Evolutionary conservation across 2,329 filamentous ascomycete genomes (phyloP), one percentile per base, ranked within the genome.

Genomic region (Cryphonectria japonica): DNA sequence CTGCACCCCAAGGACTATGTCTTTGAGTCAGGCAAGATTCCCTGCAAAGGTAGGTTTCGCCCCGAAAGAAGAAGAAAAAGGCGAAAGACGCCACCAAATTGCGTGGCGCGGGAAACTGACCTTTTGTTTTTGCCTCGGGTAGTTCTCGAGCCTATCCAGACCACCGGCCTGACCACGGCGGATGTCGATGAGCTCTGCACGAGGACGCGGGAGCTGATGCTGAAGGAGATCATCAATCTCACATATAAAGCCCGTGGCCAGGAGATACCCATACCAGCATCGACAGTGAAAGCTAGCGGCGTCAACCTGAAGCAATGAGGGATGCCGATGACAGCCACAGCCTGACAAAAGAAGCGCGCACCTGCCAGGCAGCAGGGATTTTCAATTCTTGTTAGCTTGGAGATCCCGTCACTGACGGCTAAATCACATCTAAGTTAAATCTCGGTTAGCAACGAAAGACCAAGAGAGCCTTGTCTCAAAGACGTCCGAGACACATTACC

Each of bases 111-210:
- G 13, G 54, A 13, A 57, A 6, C 65, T 68, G 32, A 65, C 19
- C 3, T 61, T 46, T 50, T 50, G 8, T 7, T 50, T 50, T 9
- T 50, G 19, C 22, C 37, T n/a, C 59, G 34, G 1, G 68, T 71
- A 93, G 93, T 97, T 32, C 84, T 97, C 68, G 89, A 93, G 76
- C 93, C 94, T 2, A 94, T 98, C 73, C 85, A 89, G 65, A 98
- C 94, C 14, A 86, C 88, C 74, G 89, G 89, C 68, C 86, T 97
- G 74, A 93, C 88, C 26, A 73, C 91, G 34, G 89, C 90, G 67
- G 94, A 97, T 79, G 93, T 97, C 68, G 92, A 96, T 75, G 87
- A 88, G 71, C 83, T 97, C 61, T 87, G 91, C 66, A 85, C 86
- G 69, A 86, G 86, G 68, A 93, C 91, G 2, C 87, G 91, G 70